phyloP scores from a whole-genome alignment of 257 asterid species.

The Prunella vulgaris region DNA sequence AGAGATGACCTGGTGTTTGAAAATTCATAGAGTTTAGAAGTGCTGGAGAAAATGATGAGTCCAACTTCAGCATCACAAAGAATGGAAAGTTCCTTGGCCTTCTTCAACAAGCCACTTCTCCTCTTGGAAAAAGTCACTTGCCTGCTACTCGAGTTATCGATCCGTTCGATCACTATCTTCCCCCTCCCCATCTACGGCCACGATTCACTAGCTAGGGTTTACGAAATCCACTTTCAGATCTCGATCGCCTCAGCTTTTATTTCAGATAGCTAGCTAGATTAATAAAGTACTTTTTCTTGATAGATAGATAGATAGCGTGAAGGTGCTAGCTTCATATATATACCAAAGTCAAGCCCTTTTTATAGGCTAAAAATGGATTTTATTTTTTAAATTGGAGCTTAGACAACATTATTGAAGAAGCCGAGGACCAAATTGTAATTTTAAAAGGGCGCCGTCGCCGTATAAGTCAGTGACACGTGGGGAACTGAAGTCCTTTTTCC shows the following conservation, averaged over 20 bases:
- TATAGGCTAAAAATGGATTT: constrained; percentile 22
- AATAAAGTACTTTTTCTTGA: constrained; percentile 22
- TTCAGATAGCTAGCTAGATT: constrained; percentile 35
- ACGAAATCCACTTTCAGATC: too few relatives aligned
- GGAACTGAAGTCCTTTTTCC: constrained; percentile 26
- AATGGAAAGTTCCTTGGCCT: constrained; percentile 50
- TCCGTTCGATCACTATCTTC: constrained; percentile 45
- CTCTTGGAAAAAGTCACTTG: constrained; percentile 56
- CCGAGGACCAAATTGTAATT: constrained; percentile 30
- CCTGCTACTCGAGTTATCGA: constrained; percentile 47
- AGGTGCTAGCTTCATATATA: constrained; percentile 1
- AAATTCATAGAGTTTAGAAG: constrained; percentile 39
- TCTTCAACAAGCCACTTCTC: constrained; percentile 47
- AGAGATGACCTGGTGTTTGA: constrained; percentile 35
- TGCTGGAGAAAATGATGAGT: constrained; percentile 43
- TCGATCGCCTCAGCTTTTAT: too few relatives aligned
- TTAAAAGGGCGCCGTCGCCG: constrained; percentile 31
- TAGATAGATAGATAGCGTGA: not conserved
- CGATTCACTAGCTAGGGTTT: constrained; percentile 14
- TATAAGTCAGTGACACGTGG: constrained; percentile 53
- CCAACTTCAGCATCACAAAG: constrained; percentile 62
- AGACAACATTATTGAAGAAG: constrained; percentile 3
- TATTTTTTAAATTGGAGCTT: not conserved
- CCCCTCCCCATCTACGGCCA: constrained; percentile 43
- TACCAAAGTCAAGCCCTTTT: constrained; percentile 40